Conservation (phyloP, 202 grass and related monocot species). For the Thinopyrum obtusiflorum region DNA sequence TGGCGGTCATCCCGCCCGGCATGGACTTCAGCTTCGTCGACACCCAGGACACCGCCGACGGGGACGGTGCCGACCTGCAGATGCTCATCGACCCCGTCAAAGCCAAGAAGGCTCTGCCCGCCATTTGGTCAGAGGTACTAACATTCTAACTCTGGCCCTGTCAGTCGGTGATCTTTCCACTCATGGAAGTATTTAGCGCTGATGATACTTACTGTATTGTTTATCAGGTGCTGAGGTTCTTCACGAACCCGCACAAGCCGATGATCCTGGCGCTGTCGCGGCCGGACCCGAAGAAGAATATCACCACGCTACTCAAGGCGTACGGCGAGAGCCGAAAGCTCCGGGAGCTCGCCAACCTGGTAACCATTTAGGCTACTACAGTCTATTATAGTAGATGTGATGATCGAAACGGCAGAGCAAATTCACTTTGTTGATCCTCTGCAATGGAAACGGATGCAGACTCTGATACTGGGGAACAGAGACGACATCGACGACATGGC, state of each 20-base stretch:
- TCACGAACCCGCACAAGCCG: slow-evolving; percentile 89
- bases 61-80: slow-evolving; percentile 57
- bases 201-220: too few species aligned
- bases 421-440: background rate
- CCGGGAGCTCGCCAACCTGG: slow-evolving; percentile 83
- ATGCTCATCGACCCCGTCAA: slow-evolving; percentile 43
- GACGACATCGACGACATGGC: slow-evolving; percentile 94
- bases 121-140: slow-evolving; percentile 86
- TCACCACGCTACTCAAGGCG: slow-evolving; percentile 91
- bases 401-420: background rate
- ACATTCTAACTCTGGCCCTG: too few species aligned
- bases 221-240: slow-evolving; percentile 62
- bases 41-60: slow-evolving; percentile 46
- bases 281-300: slow-evolving; percentile 96
- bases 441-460: slow-evolving; percentile 34
- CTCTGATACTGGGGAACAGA: slow-evolving; percentile 83
- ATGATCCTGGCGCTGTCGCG: slow-evolving; percentile 92
- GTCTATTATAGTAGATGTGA: background rate
- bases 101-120: slow-evolving; percentile 64
- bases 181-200: background rate
- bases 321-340: slow-evolving; percentile 79
- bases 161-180: background rate
- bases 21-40: slow-evolving; percentile 98
- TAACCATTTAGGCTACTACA: background rate
- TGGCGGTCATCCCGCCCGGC: slow-evolving; percentile 88